Base-by-base conservation (phyloP, 2,329 filamentous ascomycete species). In the Colletotrichum shisoi region DNA sequence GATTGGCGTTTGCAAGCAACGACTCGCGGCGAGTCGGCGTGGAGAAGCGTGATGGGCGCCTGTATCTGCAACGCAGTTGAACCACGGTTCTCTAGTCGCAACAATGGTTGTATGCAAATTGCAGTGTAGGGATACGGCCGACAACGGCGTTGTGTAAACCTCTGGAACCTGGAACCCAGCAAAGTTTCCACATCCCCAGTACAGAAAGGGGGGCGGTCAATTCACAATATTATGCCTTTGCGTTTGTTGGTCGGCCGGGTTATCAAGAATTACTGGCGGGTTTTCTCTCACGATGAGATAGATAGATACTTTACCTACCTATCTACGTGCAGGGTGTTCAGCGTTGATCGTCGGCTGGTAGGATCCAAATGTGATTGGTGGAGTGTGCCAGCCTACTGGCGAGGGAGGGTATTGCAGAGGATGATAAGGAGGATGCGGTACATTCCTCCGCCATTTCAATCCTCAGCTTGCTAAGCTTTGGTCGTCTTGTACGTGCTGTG, bases 51-150 rank as follows among this genome's bases (percentile, higher is more conserved):
- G 31, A 9, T 59, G 37, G 34, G 19, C 49, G 46, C 40, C 51
- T 67, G 53, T 58, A 58, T 57, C 40, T 58, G 59, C 53, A 42
- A 67, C 63, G 52, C n/a, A 17, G 40, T 31, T 31, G 44, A 19
- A 49, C 63, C 53, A 63, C 24, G 52, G 48, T 57, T 63, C 45
- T 67, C 64, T 44, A 46, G 40, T 57, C 42, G 64, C 48, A 48
- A 58, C 60, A 67, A n/a, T 49, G 27, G 46, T 37, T 63, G 64
- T 54, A 48, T 59, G 48, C 53, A 31, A 44, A 67, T 64, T 67
- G 60, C 53, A 44, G 64, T 49, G 64, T 51, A 58, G 42, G 45
- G 40, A 57, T 63, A 44, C 34, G 64, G 59, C 53, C 54, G 48
- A 64, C 48, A 51, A 59, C 60, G 64, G 48, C 64, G 60, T 45